Base-by-base conservation (phyloP, 2,329 filamentous ascomycete species). In the Pezicula carpinea region DNA sequence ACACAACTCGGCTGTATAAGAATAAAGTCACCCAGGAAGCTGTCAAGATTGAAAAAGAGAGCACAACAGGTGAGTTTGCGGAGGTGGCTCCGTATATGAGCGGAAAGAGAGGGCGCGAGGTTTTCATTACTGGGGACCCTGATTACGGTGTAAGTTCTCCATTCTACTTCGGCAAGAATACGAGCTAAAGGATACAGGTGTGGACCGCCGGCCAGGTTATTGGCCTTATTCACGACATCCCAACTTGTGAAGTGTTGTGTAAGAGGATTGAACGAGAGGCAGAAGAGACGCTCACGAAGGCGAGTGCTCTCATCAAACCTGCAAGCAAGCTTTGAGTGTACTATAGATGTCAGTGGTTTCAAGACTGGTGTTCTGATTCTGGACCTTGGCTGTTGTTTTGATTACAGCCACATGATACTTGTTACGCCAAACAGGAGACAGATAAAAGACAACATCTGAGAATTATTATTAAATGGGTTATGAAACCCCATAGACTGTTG, bases 171-270 rank as follows among this genome's bases (percentile, higher is more conserved):
- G n/a, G n/a, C n/a, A n/a, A n/a, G n/a, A n/a, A n/a, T n/a, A n/a
- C n/a, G n/a, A n/a, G n/a, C n/a, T n/a, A n/a, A n/a, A n/a, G n/a
- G n/a, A n/a, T n/a, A n/a, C n/a, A 92, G 87, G 87, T 96, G 33
- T 99, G 93, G 93, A 97, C 93, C 17, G 90, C 92, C 7, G 93
- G 93, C 10, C 92, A 96, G 66, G 92, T 97, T 56, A 96, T 99
- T 55, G 88, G 88, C 5, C 66, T 93, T 47, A 93, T 93, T 52
- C 82, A 92, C 58, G 88, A 93, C 59, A 87, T 91, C 46, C 87
- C 87, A 7, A 88, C 84, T 0, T 92, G 88, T 61, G 77, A 77
- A 39, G 82, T 71, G 1, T 70, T 93, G 21, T 70, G 90, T 8
- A 73, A 73, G 56, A 78, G 88, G 48, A 91, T 93, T 58, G 87